A percentile compares a stretch with the other conserved stretches of the same genome.
These are phyloP conservation scores for Boletus sensibilis DNA, from an alignment of 768 basidiomycete genomes.

Conservation along the genomic window DNA sequence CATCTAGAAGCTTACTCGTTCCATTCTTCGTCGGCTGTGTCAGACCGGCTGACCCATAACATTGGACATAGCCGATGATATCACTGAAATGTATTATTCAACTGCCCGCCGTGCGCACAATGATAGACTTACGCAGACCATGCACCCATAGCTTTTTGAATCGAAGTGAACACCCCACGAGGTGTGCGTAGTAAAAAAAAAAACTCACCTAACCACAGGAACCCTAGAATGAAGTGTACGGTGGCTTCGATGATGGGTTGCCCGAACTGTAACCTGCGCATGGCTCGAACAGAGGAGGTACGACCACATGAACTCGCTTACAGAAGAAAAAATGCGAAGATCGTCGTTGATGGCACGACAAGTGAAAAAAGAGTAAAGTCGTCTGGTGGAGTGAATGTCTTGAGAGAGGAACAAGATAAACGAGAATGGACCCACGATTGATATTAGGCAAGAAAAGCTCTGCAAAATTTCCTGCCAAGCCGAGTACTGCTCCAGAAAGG, in stretches of 20 bases:
- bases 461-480: slow-evolving; percentile 67
- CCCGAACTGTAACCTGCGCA: slow-evolving; percentile 62
- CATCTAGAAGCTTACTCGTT: slow-evolving; percentile 41
- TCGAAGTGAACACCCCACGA: slow-evolving; percentile 6
- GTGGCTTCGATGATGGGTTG: slow-evolving; percentile 63
- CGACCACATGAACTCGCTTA: slow-evolving; percentile 29
- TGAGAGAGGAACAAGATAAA: slow-evolving; percentile 1
- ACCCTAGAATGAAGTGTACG: slow-evolving; percentile 51
- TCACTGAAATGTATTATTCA: slow-evolving; percentile 45
- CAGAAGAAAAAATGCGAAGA: slow-evolving; percentile 61
- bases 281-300: not conserved
- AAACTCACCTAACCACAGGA: slow-evolving; percentile 68
- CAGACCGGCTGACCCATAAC: slow-evolving; percentile 48
- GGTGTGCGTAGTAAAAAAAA: not conserved
- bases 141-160: slow-evolving; percentile 61
- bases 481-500: slow-evolving; percentile 55
- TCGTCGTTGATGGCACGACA: slow-evolving; percentile 62
- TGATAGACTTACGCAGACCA: slow-evolving; percentile 60
- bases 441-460: slow-evolving; percentile 62
- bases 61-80: slow-evolving; percentile 64
- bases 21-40: slow-evolving; percentile 51
- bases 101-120: not conserved
- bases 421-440: slow-evolving; percentile 47
- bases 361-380: slow-evolving; percentile 73
- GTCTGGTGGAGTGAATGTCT: slow-evolving; percentile 37